Evolutionary conservation across 2,329 filamentous ascomycete genomes (phyloP).

Genomic region (Blastomyces emzantsi): DNA sequence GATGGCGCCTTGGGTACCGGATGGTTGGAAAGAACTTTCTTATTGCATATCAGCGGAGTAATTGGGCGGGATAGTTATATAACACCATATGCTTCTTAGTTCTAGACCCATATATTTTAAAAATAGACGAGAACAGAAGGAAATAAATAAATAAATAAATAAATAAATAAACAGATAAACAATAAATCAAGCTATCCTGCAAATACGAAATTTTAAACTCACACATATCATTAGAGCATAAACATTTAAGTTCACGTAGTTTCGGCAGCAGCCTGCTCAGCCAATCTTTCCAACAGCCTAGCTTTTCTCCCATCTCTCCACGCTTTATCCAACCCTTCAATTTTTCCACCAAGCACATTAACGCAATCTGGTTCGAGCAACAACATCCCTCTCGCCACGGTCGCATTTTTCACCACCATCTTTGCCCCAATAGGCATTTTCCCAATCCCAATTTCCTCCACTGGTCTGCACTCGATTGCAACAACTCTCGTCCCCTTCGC

Average conservation of each 20-base stretch:
- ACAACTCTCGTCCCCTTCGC: conserved; percentile 58
- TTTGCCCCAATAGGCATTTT: conserved; percentile 68
- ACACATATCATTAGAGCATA: background rate
- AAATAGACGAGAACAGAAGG: conserved; percentile 6
- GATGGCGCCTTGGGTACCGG: conserved; percentile 66
- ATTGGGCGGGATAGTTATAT: background rate
- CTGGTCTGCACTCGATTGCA: conserved; percentile 60
- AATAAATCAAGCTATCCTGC: background rate
- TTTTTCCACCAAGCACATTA: conserved; percentile 74
- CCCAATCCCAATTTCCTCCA: conserved; percentile 55
- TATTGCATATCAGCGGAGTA: conserved; percentile 23
- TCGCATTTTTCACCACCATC: conserved; percentile 58
- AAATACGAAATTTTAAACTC: background rate
- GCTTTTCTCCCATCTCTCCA: conserved; percentile 67
- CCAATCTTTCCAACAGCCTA: conserved; percentile 55
- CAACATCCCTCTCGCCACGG: conserved; percentile 64
- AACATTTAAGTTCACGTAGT: background rate
- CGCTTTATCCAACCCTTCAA: conserved; percentile 67
- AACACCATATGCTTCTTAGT: background rate
- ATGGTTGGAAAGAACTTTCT: conserved; percentile 51
- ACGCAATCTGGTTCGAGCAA: conserved; percentile 62
- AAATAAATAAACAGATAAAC: background rate
- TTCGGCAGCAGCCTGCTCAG: conserved; percentile 17
- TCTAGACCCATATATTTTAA: background rate
- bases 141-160: background rate